Evolutionary conservation across 2,329 filamentous ascomycete genomes (phyloP).

Genomic region (Scedosporium aurantiacum): DNA sequence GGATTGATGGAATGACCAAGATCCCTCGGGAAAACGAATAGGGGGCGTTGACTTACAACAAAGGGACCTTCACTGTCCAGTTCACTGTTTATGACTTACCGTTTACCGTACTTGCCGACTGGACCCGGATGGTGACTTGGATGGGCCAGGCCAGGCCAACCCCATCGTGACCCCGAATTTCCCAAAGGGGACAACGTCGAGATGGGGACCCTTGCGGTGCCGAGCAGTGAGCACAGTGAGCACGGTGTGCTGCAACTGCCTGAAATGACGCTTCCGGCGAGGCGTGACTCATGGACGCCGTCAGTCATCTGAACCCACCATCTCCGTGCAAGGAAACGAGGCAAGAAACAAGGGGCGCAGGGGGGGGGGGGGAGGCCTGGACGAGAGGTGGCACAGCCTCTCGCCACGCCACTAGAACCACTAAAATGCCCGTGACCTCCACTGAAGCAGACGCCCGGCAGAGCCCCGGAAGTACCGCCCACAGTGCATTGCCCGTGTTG

Average conservation of each 20-base stretch:
- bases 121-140: background rate
- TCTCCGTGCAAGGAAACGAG: background rate
- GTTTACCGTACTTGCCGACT: background rate
- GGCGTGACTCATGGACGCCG: constrained; percentile 6
- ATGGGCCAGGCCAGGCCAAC: background rate
- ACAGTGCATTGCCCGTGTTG: background rate
- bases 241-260: background rate
- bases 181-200: background rate
- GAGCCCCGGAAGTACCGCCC: background rate
- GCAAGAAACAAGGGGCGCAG: background rate
- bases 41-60: background rate
- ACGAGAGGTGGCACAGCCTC: background rate
- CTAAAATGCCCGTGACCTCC: background rate
- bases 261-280: constrained; percentile 5
- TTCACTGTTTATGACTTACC: background rate
- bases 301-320: background rate
- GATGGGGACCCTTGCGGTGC: background rate
- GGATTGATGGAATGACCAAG: background rate
- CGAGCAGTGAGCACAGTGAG: background rate
- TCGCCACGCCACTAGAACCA: background rate
- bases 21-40: background rate
- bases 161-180: constrained; percentile 2
- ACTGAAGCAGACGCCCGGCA: background rate
- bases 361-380: no score
- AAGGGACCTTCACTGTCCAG: no score